Evolutionary conservation across 345 rosid species (phyloP).

Genomic region (Dipteronia dyeriana): DNA sequence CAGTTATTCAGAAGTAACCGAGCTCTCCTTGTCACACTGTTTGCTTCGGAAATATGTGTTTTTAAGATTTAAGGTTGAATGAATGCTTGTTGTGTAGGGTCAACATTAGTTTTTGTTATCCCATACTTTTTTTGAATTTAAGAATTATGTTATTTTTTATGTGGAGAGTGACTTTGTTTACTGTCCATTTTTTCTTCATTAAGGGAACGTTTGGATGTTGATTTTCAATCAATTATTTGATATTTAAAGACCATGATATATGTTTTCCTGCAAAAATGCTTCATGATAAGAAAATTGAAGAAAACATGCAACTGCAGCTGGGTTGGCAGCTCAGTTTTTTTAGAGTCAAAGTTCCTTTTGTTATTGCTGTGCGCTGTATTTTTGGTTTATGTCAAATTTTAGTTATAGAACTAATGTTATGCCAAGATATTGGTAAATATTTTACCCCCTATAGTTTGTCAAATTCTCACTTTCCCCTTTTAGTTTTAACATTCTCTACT

Average conservation of each 20-base stretch:
- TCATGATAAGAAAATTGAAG: background rate
- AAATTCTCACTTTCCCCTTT: no score
- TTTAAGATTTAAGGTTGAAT: conserved; percentile 12
- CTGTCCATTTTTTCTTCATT: background rate
- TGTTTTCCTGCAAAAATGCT: background rate
- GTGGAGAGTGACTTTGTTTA: conserved; percentile 27
- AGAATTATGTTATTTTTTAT: conserved; percentile 2
- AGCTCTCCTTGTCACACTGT: conserved; percentile 1
- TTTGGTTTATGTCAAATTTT: no score
- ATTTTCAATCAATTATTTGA: background rate
- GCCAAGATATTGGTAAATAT: no score
- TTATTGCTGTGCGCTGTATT: no score
- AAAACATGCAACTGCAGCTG: background rate
- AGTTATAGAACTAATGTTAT: no score
- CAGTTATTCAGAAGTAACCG: background rate
- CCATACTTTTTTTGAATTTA: conserved; percentile 16
- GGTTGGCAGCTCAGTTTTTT: background rate
- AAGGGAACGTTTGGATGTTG: conserved; percentile 3
- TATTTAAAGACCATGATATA: background rate
- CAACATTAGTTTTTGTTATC: conserved; percentile 15
- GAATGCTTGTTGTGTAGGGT: conserved; percentile 15
- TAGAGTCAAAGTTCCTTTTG: no score
- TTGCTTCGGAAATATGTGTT: conserved; percentile 7
- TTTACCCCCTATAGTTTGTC: no score
- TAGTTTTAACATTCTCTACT: no score